Base-by-base conservation (phyloP, 768 basidiomycete genomes). In the Favolaschia claudopus region DNA sequence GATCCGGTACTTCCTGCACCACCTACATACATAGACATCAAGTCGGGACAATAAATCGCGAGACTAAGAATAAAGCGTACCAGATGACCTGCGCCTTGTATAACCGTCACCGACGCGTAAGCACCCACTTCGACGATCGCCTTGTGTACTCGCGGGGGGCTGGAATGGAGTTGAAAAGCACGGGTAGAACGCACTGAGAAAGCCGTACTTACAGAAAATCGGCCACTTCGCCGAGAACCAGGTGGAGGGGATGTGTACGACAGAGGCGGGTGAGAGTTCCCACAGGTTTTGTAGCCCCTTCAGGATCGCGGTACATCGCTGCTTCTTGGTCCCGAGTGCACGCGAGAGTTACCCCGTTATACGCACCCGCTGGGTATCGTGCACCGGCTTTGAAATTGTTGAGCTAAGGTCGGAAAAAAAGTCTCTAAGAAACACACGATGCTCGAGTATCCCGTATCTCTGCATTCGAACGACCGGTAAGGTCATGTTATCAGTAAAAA, bases 271-370 rank as follows among this genome's bases (percentile, higher is more conserved):
- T 75, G 49, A 89, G 64, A 8, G 77, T 77, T 36, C 75, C 67
- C 8, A 89, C 78, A 7, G 88, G 85, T 56, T 78, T 80, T 13
- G 76, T 77, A 2, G 84, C 74, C 3, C 87, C 88, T 5, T 83
- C 80, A 24, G 71, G 69, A 54, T 89, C 88, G 36, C 76, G 70
- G 63, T 89, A 89, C 88, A 89, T 89, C 1, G 80, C 87, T 45
- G 77, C 79, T 74, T 91, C 89, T 67, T 90, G 85, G 38, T 87
- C 79, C 20, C 82, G 80, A 1, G 80, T 82, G 62, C 89, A 90
- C 7, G 84, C 83, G 4, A 89, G 71, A 1, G 80, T 80, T 36
- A 86, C 77, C 1, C 78, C 76, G 14, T 64, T 25, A 59, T 77
- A 79, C n/a, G 74, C 71, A 15, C 72, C 69, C 15, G 69, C 63